Evolutionary conservation across 1,284 basidiomycete species (phyloP).

Genomic region (Cutaneotrichosporon sp.): DNA sequence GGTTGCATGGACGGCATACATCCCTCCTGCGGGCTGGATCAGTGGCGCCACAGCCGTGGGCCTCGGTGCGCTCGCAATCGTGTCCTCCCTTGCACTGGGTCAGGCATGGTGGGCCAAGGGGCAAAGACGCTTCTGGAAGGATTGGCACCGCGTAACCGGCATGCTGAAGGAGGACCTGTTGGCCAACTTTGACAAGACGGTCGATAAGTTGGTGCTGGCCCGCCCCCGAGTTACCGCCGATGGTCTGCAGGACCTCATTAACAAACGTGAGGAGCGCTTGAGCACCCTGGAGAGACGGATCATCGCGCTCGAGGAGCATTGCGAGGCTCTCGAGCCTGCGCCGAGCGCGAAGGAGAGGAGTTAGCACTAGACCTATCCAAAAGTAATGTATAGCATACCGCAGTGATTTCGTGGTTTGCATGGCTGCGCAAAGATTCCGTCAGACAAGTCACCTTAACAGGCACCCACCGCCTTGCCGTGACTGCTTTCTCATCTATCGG

Average conservation of each 20-base stretch:
- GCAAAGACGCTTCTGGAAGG: slow-evolving; percentile 65
- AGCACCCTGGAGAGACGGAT: slow-evolving; percentile 52
- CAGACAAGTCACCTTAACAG: too few species aligned
- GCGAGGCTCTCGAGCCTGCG: neutral
- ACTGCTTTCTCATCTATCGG: too few species aligned
- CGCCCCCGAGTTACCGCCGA: slow-evolving; percentile 39
- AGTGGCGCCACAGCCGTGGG: slow-evolving; percentile 56
- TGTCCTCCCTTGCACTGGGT: slow-evolving; percentile 60
- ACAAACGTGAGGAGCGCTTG: slow-evolving; percentile 51
- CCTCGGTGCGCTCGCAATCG: slow-evolving; percentile 56
- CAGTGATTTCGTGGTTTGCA: neutral
- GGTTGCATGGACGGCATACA: slow-evolving; percentile 45
- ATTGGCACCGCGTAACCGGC: slow-evolving; percentile 63
- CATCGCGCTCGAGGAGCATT: slow-evolving; percentile 40
- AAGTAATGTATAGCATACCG: neutral
- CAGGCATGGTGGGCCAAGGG: slow-evolving; percentile 66
- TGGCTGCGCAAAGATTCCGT: too few species aligned
- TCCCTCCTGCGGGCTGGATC: slow-evolving; percentile 29
- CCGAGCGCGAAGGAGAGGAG: neutral
- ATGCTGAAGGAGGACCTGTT: slow-evolving; percentile 68
- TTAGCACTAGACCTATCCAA: neutral
- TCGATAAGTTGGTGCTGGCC: slow-evolving; percentile 38
- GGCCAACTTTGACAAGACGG: slow-evolving; percentile 53
- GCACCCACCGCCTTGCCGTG: too few species aligned
- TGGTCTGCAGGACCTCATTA: slow-evolving; percentile 53